Percentiles rank a stretch among this genome's conserved stretches.
Evolutionary conservation across 192 early-diverging fungal species (phyloP).

Genomic region (Diversispora eburnea): DNA sequence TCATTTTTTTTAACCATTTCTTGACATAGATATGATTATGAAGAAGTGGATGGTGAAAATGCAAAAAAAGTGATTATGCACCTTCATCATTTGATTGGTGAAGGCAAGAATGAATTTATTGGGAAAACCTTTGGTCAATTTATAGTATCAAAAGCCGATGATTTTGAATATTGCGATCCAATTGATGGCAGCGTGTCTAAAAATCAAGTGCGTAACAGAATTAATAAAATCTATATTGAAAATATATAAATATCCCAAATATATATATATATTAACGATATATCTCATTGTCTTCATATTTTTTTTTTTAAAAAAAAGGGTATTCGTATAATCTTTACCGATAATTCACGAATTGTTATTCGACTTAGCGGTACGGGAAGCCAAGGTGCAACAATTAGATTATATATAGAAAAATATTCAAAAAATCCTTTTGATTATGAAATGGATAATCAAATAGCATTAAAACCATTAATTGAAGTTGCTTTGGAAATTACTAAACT

Average conservation of each 20-base stretch:
- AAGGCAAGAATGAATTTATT: conserved; percentile 45
- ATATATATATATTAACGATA: no score
- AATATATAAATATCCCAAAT: no score
- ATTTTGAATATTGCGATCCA: conserved; percentile 94
- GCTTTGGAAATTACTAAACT: conserved; percentile 76
- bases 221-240: no score
- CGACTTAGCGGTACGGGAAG: conserved; percentile 92
- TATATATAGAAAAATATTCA: conserved; percentile 94
- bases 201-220: conserved; percentile 54
- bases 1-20: background rate
- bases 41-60: conserved; percentile 81
- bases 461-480: conserved; percentile 82
- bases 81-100: conserved; percentile 56
- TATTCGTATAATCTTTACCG: conserved; percentile 85
- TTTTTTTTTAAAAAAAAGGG: conserved; percentile 48
- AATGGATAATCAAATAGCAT: conserved; percentile 74
- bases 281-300: no score
- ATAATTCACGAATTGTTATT: conserved; percentile 89
- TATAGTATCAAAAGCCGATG: conserved; percentile 66
- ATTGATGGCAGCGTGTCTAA: conserved; percentile 81
- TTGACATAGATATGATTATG: conserved; percentile 82
- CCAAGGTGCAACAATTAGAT: conserved; percentile 91
- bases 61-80: conserved; percentile 77
- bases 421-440: conserved; percentile 55
- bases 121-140: conserved; percentile 64